Evolutionary conservation across 2,329 filamentous ascomycete genomes (phyloP).

Genomic region (Trichoderma gracile): DNA sequence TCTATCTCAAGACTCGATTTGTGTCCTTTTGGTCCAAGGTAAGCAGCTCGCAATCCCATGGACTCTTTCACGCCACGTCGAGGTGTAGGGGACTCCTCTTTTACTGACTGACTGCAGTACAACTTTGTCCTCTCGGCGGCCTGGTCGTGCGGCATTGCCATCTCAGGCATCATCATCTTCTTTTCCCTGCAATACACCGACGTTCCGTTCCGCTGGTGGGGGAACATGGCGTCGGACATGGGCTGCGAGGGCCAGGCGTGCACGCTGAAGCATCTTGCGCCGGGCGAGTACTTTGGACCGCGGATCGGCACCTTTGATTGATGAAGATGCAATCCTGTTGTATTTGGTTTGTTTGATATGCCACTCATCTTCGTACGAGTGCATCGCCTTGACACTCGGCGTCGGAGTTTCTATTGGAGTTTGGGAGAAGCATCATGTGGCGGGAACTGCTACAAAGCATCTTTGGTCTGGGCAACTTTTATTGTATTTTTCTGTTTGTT

Average conservation of each 20-base stretch:
- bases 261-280: constrained; percentile 38
- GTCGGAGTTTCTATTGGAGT: constrained; percentile 21
- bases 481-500: not conserved
- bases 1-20: constrained; percentile 52
- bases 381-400: constrained; percentile 14
- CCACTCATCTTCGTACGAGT: constrained; percentile 2
- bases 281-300: constrained; percentile 45
- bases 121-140: constrained; percentile 56
- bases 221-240: constrained; percentile 44
- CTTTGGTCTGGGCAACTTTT: no score
- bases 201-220: constrained; percentile 51
- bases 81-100: not conserved
- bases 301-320: constrained; percentile 43
- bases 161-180: constrained; percentile 55
- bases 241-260: constrained; percentile 48
- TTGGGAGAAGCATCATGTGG: constrained; percentile 19
- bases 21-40: constrained; percentile 55
- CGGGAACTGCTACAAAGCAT: constrained; percentile 19
- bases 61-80: not conserved
- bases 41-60: constrained; percentile 25
- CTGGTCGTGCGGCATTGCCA: constrained; percentile 52
- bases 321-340: constrained; percentile 19
- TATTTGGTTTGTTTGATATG: not conserved
- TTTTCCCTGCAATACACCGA: constrained; percentile 52
- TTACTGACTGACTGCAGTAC: constrained; percentile 40